Conservation (phyloP, 1,284 basidiomycete species). For the Pascua sp. region DNA sequence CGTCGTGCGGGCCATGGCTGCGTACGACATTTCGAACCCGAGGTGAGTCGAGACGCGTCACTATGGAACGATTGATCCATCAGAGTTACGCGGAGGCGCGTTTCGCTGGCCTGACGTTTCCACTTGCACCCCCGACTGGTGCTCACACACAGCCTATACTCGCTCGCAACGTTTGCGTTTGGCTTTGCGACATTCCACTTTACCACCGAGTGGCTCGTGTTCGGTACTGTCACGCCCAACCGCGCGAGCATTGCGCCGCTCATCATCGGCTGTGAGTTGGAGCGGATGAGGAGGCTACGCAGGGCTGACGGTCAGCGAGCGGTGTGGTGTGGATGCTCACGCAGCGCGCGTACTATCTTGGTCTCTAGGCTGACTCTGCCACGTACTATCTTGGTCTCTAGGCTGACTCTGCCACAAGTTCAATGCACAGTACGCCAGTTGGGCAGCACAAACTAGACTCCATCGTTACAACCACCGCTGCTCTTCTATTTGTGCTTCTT, state of each 20-base stretch:
- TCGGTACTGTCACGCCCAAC: constrained; percentile 67
- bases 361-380: constrained; percentile 8
- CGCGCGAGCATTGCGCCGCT: constrained; percentile 70
- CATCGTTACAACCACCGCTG: background rate
- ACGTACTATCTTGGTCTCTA: background rate
- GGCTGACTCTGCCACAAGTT: background rate
- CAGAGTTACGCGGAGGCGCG: background rate
- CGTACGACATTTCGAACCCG: constrained; percentile 78
- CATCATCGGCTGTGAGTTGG: constrained; percentile 75
- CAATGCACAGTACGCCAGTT: too few species aligned
- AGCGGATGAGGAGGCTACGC: too few species aligned
- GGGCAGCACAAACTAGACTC: background rate
- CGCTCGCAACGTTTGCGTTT: constrained; percentile 82
- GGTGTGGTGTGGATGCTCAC: constrained; percentile 33
- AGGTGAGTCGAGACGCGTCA: constrained; percentile 55
- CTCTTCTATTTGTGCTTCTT: too few species aligned
- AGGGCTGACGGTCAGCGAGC: constrained; percentile 17
- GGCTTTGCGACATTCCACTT: constrained; percentile 88
- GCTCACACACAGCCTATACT: constrained; percentile 67
- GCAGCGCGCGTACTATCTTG: constrained; percentile 34
- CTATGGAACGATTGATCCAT: background rate
- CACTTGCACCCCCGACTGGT: too few species aligned
- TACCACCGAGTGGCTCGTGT: constrained; percentile 77
- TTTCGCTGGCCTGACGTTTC: background rate
- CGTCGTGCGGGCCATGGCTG: constrained; percentile 73